Evolutionary conservation across 495 filamentous ascomycete genomes (phyloP).

Genomic region (Pyrenopolyporus hunteri): DNA sequence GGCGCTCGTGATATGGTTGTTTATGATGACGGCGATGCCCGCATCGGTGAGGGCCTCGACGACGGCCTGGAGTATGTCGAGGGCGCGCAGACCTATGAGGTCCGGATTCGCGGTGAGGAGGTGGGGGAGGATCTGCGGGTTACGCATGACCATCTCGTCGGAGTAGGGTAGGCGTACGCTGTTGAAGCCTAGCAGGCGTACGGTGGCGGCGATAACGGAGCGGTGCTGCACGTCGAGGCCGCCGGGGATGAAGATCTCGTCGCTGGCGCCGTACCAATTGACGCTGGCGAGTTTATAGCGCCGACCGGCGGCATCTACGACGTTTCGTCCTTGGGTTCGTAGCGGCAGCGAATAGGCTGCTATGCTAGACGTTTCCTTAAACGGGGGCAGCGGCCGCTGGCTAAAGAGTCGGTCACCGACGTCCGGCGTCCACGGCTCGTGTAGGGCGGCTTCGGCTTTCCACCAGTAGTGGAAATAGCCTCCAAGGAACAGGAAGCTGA

Average conservation of each 20-base stretch:
- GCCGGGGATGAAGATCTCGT: slow-evolving; percentile 64
- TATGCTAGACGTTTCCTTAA: slow-evolving; percentile 47
- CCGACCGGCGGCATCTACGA: slow-evolving; percentile 58
- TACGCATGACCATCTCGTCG: slow-evolving; percentile 63
- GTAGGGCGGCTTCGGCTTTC: slow-evolving; percentile 49
- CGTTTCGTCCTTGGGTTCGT: slow-evolving; percentile 57
- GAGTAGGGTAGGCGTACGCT: slow-evolving; percentile 66
- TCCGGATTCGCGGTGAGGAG: slow-evolving; percentile 60
- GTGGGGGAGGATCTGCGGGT: slow-evolving; percentile 55
- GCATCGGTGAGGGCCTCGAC: slow-evolving; percentile 60
- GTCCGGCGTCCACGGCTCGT: slow-evolving; percentile 51
- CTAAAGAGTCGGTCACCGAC: slow-evolving; percentile 47
- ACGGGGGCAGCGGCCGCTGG: slow-evolving; percentile 49
- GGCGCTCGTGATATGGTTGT: slow-evolving; percentile 67
- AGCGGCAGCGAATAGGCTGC: slow-evolving; percentile 57
- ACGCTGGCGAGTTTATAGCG: slow-evolving; percentile 62
- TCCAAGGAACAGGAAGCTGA: slow-evolving; percentile 43
- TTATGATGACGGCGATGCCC: slow-evolving; percentile 64
- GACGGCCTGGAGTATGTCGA: slow-evolving; percentile 61
- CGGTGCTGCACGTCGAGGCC: slow-evolving; percentile 65
- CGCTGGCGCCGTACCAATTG: slow-evolving; percentile 70
- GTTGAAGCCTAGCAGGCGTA: slow-evolving; percentile 64
- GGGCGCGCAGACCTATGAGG: slow-evolving; percentile 54
- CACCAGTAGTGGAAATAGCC: slow-evolving; percentile 47
- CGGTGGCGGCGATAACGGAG: slow-evolving; percentile 57